Conservation (phyloP, 73 alveolate genomes). For the Tetrahymena borealis region DNA sequence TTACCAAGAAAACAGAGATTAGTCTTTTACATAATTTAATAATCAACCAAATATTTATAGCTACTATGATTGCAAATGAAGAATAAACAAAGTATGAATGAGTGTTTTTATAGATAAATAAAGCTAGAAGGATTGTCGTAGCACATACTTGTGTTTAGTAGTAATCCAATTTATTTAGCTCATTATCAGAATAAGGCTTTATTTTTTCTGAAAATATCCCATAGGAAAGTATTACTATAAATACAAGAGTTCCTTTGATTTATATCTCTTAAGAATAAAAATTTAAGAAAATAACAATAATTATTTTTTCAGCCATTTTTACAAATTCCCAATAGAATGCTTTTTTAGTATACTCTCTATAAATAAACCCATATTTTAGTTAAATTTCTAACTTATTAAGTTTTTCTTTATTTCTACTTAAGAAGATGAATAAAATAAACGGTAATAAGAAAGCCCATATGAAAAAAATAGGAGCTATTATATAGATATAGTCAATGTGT, state of each 20-base stretch:
- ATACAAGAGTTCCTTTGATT: neutral
- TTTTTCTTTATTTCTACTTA: neutral
- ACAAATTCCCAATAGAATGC: slow-evolving; percentile 8
- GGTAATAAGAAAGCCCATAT: neutral
- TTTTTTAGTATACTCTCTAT: neutral
- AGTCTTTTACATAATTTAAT: neutral
- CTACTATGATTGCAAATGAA: neutral
- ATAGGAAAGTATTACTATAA: neutral
- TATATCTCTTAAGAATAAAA: neutral
- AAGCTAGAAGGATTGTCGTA: neutral
- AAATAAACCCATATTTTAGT: neutral
- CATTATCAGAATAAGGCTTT: neutral
- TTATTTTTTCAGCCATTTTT: neutral
- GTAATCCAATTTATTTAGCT: neutral
- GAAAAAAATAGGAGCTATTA: neutral
- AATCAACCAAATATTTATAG: neutral
- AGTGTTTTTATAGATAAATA: neutral
- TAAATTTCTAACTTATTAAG: neutral
- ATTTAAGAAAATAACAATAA: neutral
- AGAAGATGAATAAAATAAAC: neutral
- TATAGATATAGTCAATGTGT: neutral
- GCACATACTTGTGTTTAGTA: neutral
- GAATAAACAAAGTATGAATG: neutral
- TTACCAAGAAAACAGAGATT: neutral
- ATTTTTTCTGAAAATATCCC: neutral